Percentiles rank a stretch among this genome's conserved stretches.
Conservation (phyloP, 257 asterid species). For the Solanum peruvianum region DNA sequence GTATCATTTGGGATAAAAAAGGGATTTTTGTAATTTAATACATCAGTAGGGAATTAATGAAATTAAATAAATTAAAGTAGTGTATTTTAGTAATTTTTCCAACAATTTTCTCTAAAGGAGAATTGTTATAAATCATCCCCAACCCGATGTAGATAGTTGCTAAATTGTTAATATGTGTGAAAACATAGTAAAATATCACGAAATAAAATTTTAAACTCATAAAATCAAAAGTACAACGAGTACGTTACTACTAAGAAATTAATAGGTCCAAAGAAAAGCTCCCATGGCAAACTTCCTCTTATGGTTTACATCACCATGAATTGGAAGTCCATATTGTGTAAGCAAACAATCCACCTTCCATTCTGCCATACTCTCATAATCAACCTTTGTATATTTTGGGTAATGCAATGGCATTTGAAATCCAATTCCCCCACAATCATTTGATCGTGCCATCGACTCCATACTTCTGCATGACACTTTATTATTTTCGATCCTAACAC, state of each 20-base stretch:
- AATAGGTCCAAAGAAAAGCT: constrained; percentile 9
- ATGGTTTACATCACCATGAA: constrained; percentile 3
- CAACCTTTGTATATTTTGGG: constrained; percentile 5
- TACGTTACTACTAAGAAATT: neutral
- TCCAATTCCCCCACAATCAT: neutral
- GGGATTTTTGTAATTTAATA: too few relatives aligned
- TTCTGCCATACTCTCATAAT: constrained; percentile 13
- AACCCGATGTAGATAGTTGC: too few relatives aligned
- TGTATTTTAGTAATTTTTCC: too few relatives aligned
- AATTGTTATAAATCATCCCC: too few relatives aligned
- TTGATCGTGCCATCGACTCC: constrained; percentile 24
- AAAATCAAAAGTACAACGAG: neutral
- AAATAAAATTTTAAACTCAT: too few relatives aligned
- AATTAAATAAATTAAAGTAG: too few relatives aligned
- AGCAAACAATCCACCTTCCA: constrained; percentile 12
- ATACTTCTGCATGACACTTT: neutral
- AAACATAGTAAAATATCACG: too few relatives aligned
- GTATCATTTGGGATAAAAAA: too few relatives aligned
- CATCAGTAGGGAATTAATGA: too few relatives aligned
- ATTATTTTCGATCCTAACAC: neutral
- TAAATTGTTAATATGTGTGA: too few relatives aligned
- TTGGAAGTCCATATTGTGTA: constrained; percentile 6
- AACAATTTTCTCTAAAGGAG: too few relatives aligned
- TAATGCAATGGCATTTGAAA: constrained; percentile 15
- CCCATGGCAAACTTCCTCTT: constrained; percentile 20